Conservation (phyloP, 177 flowering plant genomes). For the Vitis hybrid region DNA sequence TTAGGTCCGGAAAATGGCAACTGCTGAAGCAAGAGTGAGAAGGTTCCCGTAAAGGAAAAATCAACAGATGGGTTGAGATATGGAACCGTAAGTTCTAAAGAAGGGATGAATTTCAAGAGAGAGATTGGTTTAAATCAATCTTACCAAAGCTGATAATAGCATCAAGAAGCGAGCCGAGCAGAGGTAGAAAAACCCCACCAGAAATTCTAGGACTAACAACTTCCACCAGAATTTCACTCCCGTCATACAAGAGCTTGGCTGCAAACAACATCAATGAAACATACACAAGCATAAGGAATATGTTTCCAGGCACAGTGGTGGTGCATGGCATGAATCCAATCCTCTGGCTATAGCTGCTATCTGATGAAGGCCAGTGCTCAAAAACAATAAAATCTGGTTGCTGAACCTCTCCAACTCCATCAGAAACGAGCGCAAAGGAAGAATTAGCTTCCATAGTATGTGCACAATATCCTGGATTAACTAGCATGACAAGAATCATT, state of each 20-base stretch:
- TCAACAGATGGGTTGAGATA: too few relatives aligned
- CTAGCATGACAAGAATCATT: not conserved
- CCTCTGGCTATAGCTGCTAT: conserved; percentile 1
- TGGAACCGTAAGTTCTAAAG: not conserved
- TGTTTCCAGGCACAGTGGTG: conserved; percentile 14
- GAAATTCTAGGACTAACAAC: conserved; percentile 24
- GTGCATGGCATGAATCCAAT: conserved; percentile 29
- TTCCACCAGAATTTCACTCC: conserved; percentile 27
- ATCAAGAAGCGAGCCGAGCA: conserved; percentile 22
- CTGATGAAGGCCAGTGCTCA: not conserved
- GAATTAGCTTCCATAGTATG: not conserved
- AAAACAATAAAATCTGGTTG: too few relatives aligned
- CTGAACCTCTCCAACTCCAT: too few relatives aligned
- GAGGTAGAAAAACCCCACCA: conserved; percentile 28
- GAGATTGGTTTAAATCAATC: too few relatives aligned
- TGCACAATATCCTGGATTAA: not conserved
- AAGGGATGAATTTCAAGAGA: too few relatives aligned
- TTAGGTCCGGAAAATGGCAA: too few relatives aligned
- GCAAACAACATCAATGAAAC: conserved; percentile 23
- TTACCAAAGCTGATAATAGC: conserved; percentile 23
- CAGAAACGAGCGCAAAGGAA: not conserved
- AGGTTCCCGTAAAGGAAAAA: too few relatives aligned
- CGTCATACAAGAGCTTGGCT: conserved; percentile 19
- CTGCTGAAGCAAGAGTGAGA: too few relatives aligned
- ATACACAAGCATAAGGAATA: conserved; percentile 23